Conservation (phyloP, 2,329 filamentous ascomycete genomes). For the Alternaria solani region DNA sequence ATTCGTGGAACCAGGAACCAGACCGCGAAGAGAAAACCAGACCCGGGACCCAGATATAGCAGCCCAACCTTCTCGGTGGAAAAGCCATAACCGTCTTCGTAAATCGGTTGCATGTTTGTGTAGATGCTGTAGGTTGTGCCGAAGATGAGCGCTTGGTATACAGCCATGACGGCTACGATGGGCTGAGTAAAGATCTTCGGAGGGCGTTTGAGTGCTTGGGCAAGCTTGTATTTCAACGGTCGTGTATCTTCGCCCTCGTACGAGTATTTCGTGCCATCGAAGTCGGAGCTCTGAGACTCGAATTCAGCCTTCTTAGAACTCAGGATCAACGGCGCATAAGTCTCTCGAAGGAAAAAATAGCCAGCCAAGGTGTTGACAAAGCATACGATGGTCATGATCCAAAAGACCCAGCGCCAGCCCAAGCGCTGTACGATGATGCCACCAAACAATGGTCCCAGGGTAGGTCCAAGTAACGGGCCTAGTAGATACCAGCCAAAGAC, state of each 20-base stretch:
- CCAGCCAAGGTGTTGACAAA: slow-evolving; percentile 52
- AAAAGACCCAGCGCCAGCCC: slow-evolving; percentile 60
- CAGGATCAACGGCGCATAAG: slow-evolving; percentile 55
- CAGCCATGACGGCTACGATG: slow-evolving; percentile 56
- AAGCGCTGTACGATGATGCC: slow-evolving; percentile 56
- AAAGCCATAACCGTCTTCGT: slow-evolving; percentile 54
- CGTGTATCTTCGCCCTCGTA: slow-evolving; percentile 54
- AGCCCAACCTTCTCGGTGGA: slow-evolving; percentile 57
- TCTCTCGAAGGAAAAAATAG: slow-evolving; percentile 56
- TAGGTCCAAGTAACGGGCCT: slow-evolving; percentile 54
- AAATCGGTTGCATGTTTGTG: slow-evolving; percentile 60
- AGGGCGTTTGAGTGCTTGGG: slow-evolving; percentile 51
- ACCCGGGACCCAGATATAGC: slow-evolving; percentile 56
- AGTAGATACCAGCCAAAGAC: slow-evolving; percentile 58
- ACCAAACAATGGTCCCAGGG: slow-evolving; percentile 55
- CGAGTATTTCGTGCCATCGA: slow-evolving; percentile 48
- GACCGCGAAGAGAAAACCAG: slow-evolving; percentile 55
- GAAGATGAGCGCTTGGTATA: slow-evolving; percentile 58
- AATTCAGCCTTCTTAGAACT: slow-evolving; percentile 44
- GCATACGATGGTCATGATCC: slow-evolving; percentile 56
- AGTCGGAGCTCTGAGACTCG: slow-evolving; percentile 37
- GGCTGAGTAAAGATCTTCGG: slow-evolving; percentile 56
- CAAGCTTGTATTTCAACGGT: slow-evolving; percentile 49
- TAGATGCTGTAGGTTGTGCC: slow-evolving; percentile 59
- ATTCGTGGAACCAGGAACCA: slow-evolving; percentile 59